Conservation (phyloP, 2,329 filamentous ascomycete species). For the Nakataea oryzae region DNA sequence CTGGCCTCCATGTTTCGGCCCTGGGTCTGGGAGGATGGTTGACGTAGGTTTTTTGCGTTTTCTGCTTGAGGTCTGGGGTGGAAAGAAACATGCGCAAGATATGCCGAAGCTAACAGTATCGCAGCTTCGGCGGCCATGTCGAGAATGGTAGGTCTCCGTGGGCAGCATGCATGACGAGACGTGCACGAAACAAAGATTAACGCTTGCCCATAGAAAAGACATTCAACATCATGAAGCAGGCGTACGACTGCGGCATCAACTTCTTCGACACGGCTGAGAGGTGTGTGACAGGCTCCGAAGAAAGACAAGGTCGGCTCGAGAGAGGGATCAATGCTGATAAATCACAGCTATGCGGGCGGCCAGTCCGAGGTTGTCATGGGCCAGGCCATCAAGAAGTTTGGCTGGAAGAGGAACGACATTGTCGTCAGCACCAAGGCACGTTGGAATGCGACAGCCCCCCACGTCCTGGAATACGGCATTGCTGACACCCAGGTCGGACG, state of each 20-base stretch:
- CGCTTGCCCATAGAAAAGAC: slow-evolving; percentile 17
- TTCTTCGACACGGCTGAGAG: slow-evolving; percentile 55
- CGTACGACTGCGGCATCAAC: slow-evolving; percentile 51
- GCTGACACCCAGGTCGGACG: slow-evolving; percentile 13
- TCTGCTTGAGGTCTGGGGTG: neutral
- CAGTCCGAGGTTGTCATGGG: slow-evolving; percentile 42
- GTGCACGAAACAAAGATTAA: neutral
- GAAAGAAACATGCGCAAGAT: neutral
- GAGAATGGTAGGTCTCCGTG: slow-evolving; percentile 42
- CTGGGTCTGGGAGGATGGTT: slow-evolving; percentile 50
- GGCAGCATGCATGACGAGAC: too few species aligned
- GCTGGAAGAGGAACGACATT: slow-evolving; percentile 42
- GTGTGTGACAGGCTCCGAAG: neutral
- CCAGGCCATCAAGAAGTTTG: slow-evolving; percentile 38
- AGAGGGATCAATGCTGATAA: slow-evolving; percentile 2
- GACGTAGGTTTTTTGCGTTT: neutral
- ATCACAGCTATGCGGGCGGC: slow-evolving; percentile 28
- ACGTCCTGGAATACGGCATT: neutral
- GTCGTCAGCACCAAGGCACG: slow-evolving; percentile 41
- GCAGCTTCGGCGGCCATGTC: slow-evolving; percentile 50
- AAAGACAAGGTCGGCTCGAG: neutral
- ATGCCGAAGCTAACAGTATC: neutral
- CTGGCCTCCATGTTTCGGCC: slow-evolving; percentile 56
- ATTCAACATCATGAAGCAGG: slow-evolving; percentile 51
- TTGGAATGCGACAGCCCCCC: neutral